Conservation (phyloP, 176 grass and related monocot species). For the Urochloa ruziziensis region DNA sequence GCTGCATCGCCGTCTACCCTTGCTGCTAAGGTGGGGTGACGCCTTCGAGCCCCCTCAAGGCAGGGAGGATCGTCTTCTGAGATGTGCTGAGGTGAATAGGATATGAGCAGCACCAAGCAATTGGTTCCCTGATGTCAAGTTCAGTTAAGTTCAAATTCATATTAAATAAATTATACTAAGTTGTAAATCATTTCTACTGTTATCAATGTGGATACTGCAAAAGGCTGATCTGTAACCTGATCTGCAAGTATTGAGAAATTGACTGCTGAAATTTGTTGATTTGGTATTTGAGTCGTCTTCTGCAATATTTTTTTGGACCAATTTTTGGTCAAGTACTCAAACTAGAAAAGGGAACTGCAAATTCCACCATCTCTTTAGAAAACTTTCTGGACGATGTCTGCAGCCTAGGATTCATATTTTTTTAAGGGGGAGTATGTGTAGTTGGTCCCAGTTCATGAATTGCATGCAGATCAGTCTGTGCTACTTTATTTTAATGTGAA, state of each 20-base stretch:
- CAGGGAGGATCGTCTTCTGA: not conserved
- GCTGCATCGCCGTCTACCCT: constrained; percentile 40
- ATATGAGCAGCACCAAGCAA: not conserved
- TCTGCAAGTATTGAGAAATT: not conserved
- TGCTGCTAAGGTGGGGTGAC: constrained; percentile 21
- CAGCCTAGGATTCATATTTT: not conserved
- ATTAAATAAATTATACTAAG: constrained; percentile 26
- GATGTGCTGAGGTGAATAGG: not conserved
- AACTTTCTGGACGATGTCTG: not conserved
- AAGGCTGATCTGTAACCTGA: not conserved
- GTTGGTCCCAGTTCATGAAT: not conserved
- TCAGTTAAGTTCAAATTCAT: not conserved
- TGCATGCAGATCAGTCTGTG: not conserved
- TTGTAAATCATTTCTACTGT: not conserved
- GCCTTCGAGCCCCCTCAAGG: not conserved
- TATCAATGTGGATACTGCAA: not conserved
- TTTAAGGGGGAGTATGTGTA: not conserved
- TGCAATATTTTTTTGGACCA: not conserved
- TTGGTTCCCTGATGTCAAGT: constrained; percentile 17
- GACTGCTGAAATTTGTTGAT: not conserved
- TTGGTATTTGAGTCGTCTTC: not conserved
- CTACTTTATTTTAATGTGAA: no score
- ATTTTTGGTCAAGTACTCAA: not conserved
- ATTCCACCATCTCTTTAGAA: not conserved
- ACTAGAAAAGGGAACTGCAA: not conserved